Conservation (phyloP, 352 stramenopile species). For the Globisporangium uncinulatum region DNA sequence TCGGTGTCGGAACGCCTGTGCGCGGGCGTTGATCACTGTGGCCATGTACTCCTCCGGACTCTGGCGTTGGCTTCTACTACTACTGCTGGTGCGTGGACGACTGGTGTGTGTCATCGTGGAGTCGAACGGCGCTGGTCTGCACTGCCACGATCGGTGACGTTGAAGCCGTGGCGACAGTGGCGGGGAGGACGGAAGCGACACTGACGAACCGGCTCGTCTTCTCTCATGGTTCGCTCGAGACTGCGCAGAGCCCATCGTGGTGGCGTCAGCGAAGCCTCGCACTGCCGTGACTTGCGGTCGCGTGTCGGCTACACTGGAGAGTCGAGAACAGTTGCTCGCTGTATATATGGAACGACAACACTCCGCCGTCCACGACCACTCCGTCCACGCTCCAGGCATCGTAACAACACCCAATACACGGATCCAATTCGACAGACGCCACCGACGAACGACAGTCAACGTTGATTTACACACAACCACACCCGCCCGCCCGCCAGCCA, state of each 20-base stretch:
- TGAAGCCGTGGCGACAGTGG: not conserved
- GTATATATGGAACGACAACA: too few species aligned
- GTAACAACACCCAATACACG: too few species aligned
- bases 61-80: not conserved
- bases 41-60: conserved; percentile 2
- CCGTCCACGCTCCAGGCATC: too few species aligned
- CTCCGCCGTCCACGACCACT: too few species aligned
- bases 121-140: not conserved
- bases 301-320: too few species aligned
- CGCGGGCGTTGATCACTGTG: conserved; percentile 9
- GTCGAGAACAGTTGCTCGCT: too few species aligned
- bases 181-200: not conserved
- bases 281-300: too few species aligned
- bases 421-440: too few species aligned
- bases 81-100: not conserved
- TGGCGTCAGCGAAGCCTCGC: too few species aligned
- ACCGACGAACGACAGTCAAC: too few species aligned
- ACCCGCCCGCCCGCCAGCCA: too few species aligned
- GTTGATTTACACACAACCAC: too few species aligned
- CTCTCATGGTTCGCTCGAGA: not conserved
- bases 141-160: not conserved
- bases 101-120: not conserved
- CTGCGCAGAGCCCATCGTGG: not conserved
- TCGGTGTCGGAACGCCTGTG: conserved; percentile 8
- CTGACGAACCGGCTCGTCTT: not conserved